Evolutionary conservation across 495 filamentous ascomycete genomes (phyloP).

Genomic region (Rhypophila decipiens): DNA sequence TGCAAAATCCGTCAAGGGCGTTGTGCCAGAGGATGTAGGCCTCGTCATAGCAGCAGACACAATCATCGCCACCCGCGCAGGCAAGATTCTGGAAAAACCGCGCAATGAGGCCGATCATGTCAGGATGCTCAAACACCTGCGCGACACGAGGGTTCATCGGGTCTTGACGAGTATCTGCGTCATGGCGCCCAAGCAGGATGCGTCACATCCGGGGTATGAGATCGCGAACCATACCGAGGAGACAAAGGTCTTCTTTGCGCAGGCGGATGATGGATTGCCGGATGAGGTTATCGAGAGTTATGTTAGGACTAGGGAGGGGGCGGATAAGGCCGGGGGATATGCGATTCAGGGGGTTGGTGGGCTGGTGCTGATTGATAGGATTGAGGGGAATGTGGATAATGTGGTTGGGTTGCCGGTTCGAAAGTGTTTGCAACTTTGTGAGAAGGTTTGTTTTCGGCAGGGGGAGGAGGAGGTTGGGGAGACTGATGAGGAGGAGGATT

Average conservation of each 20-base stretch:
- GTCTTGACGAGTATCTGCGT: constrained; percentile 75
- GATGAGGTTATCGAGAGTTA: constrained; percentile 65
- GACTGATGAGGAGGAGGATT: constrained; percentile 14
- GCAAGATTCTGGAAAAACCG: constrained; percentile 85
- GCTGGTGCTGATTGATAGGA: constrained; percentile 70
- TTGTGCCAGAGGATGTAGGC: constrained; percentile 56
- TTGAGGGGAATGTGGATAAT: constrained; percentile 89
- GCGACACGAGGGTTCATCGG: constrained; percentile 67
- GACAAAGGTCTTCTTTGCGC: constrained; percentile 72
- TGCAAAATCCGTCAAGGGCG: neutral
- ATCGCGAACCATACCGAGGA: constrained; percentile 78
- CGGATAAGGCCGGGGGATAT: constrained; percentile 94
- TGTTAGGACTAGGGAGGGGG: constrained; percentile 85
- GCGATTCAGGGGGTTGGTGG: constrained; percentile 86
- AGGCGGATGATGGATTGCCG: constrained; percentile 68
- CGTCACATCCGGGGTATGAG: constrained; percentile 75
- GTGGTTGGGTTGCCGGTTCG: constrained; percentile 90
- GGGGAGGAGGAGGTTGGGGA: constrained; percentile 28
- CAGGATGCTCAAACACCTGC: constrained; percentile 69
- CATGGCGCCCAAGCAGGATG: constrained; percentile 71
- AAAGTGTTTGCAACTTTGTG: constrained; percentile 72
- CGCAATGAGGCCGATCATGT: constrained; percentile 71
- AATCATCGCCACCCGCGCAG: constrained; percentile 69
- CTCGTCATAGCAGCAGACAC: constrained; percentile 91
- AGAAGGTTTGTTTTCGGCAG: constrained; percentile 64